A percentile compares a stretch with the other conserved stretches of the same genome.
These are phyloP conservation scores for Scedosporium aurantiacum DNA, from an alignment of 2,329 filamentous ascomycete species.

Conservation along the genomic window DNA sequence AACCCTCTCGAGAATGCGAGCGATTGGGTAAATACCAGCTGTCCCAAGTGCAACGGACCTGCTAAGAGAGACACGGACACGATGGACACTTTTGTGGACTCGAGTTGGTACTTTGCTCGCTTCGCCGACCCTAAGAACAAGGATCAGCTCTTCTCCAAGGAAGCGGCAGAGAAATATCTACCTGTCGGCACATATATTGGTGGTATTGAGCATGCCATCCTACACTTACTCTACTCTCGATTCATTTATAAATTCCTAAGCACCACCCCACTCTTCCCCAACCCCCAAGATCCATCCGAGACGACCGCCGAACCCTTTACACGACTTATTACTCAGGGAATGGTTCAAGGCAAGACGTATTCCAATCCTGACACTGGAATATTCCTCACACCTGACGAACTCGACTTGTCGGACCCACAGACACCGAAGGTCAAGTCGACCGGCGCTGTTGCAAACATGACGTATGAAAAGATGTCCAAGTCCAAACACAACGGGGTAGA, in stretches of 20 bases:
- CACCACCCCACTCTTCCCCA: conserved; percentile 37
- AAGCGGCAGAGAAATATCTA: conserved; percentile 41
- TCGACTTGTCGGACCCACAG: conserved; percentile 48
- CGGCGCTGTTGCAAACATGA: conserved; percentile 46
- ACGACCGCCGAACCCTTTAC: conserved; percentile 60
- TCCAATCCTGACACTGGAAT: conserved; percentile 62
- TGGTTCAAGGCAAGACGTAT: conserved; percentile 84
- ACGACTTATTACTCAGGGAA: conserved; percentile 75
- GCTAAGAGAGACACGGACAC: conserved; percentile 83
- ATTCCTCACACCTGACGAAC: conserved; percentile 66
- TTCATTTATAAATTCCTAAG: conserved; percentile 85
- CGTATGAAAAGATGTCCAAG: conserved; percentile 90
- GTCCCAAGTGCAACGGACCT: conserved; percentile 59
- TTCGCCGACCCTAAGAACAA: conserved; percentile 63
- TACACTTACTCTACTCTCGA: conserved; percentile 78
- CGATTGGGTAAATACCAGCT: conserved; percentile 64
- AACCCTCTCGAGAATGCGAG: conserved; percentile 65
- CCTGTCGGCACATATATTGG: conserved; percentile 85
- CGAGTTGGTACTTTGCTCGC: conserved; percentile 84
- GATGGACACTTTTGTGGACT: conserved; percentile 95
- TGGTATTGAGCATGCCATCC: conserved; percentile 80
- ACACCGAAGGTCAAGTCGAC: conserved; percentile 52
- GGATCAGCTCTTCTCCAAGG: conserved; percentile 48
- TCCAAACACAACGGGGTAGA: conserved; percentile 90
- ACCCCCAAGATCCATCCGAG: conserved; percentile 20